Evolutionary conservation across 441 rosid species (phyloP), one percentile per base, ranked within the genome.

Genomic region (Metrosideros polymorpha): DNA sequence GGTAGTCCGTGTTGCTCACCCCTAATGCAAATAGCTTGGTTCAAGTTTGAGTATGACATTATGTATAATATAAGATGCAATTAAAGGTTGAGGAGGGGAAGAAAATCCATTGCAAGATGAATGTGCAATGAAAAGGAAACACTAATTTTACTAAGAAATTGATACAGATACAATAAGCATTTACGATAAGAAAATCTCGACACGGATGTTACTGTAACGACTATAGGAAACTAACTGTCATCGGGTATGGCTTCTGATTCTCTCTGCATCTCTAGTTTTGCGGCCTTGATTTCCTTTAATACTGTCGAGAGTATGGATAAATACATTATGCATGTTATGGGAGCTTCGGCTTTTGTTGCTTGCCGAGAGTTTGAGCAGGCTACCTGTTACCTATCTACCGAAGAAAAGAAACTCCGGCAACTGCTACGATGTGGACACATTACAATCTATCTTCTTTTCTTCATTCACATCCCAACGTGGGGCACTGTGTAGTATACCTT

Each of bases 371-470:
- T 13, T 63, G 76, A 32, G 47, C 27, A 10, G 45, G 47, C 79
- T 39, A 19, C 47, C 79, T 39, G 22, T 71, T 71, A 39, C 47
- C 79, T 71, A 71, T 35, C 79, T 35, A 71, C 43, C 79, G 47
- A 71, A 71, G 27, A 45, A 30, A 63, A 30, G 32, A 82, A 52
- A 85, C 85, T 82, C 79, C 47, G 22, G 61, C 83, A n/a, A 15
- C 43, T 42, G 61, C 89, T 90, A 91, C 24, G 86, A 83, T 83
- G 90, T 88, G 84, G 83, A 86, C 39, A 91, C 85, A 17, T 89
- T 86, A 71, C 93, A 92, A 61, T 90, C 92, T 56, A 90, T 87
- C 88, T 87, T 89, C 55, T 87, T 92, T 59, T 87, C 90, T 85
- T 91, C 92, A 12, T 57, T 85, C 56, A 86, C 87, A 79, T 92